Base-by-base conservation (phyloP, 176 grass and related monocot genomes). In the Alopecurus myosuroides region DNA sequence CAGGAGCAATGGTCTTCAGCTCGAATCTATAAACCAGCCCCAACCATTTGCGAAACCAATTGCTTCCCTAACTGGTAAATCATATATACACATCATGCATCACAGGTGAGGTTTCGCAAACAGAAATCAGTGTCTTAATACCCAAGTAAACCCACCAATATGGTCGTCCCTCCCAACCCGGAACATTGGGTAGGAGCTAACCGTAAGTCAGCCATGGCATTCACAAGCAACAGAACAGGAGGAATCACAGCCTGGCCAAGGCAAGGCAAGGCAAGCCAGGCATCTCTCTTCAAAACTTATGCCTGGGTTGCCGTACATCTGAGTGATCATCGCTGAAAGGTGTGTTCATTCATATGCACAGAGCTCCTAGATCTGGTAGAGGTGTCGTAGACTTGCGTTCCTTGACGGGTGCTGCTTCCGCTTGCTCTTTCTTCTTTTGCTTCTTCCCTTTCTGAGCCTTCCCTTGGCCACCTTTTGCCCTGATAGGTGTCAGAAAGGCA, bases 331-430 rank as follows among this genome's bases (percentile, higher is more conserved):
- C 58, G 10, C 60, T 23, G 8, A 76, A 17, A 60, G 29, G 29
- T 69, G 23, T 77, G 1, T 45, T 46, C n/a, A n/a, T n/a, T 89
- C 62, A 95, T 58, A 92, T 95, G 93, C 88, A 95, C 77, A 95
- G 93, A 72, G 88, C 90, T 34, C 93, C 93, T 61, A 92, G 61
- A 71, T 95, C 90, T 70, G 83, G 73, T n/a, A 53, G 17, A 48
- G 51, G 34, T 56, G 7, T 0, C 4, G 41, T 2, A 74, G 87
- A 40, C 37, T 70, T 25, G 52, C n/a, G 11, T 14, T 60, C 52
- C 81, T 71, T 44, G 4, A 72, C 46, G 1, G 45, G 35, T 33
- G 68, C 80, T 68, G 86, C 36, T 85, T 65, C 69, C 0, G 15
- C 41, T 23, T 74, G 78, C 74, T 64, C 85, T 84, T 88, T 95